Evolutionary conservation across 108 stramenopile species (phyloP).

Genomic region (Cyclotella baltica): DNA sequence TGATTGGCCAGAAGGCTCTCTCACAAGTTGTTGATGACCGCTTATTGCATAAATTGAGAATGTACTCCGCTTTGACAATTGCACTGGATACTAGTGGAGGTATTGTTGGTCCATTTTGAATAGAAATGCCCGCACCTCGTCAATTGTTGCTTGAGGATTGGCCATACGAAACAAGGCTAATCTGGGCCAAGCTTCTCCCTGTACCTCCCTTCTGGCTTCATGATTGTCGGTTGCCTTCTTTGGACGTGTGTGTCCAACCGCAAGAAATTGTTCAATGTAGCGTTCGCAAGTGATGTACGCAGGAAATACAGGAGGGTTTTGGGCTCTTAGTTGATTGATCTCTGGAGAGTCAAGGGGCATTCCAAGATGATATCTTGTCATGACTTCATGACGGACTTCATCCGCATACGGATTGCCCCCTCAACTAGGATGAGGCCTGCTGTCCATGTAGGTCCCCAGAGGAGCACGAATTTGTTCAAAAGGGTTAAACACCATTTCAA

Average conservation of each 20-base stretch:
- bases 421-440: slow-evolving; percentile 14
- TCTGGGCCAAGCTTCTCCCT: background rate
- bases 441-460: slow-evolving; percentile 6
- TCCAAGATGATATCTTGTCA: slow-evolving; percentile 13
- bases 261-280: slow-evolving; percentile 3
- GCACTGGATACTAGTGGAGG: background rate
- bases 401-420: slow-evolving; percentile 32
- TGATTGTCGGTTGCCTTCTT: slow-evolving; percentile 18
- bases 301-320: background rate
- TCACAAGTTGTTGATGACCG: slow-evolving; percentile 23
- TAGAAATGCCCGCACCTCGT: slow-evolving; percentile 8
- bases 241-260: background rate
- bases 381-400: slow-evolving; percentile 18
- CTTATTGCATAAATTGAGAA: slow-evolving; percentile 17
- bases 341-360: slow-evolving; percentile 4
- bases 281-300: background rate
- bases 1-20: slow-evolving; percentile 22
- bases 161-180: background rate
- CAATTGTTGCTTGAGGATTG: slow-evolving; percentile 15
- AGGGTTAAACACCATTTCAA: background rate
- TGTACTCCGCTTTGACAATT: slow-evolving; percentile 22
- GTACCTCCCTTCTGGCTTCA: slow-evolving; percentile 10
- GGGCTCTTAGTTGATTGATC: background rate
- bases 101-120: slow-evolving; percentile 15
- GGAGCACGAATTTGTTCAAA: background rate